Evolutionary conservation across 2,329 filamentous ascomycete genomes (phyloP), one percentile per base, ranked within the genome.

Genomic region (Fusarium secorum): DNA sequence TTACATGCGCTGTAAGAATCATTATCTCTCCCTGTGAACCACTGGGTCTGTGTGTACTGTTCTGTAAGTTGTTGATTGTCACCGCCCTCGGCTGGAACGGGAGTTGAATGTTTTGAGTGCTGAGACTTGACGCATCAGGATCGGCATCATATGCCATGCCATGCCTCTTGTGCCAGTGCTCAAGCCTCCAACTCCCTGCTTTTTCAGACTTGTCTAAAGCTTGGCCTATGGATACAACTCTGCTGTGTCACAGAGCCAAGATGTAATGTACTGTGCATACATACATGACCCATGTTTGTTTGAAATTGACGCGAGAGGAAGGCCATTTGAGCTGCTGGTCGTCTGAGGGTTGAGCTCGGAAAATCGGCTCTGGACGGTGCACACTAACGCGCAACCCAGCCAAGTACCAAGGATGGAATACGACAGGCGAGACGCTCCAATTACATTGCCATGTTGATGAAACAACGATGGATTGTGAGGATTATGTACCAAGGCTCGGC

Each of bases 141-240:
- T 71, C 68, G 53, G 41, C 64, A 64, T 58, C 52, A 55, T 64
- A 58, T 64, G 45, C 44, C 20, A 14, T 48, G 26, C 44, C 20
- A 32, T 49, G 46, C 52, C 36, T 48, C 51, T 41, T 33, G 45
- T 54, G 48, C 36, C 48, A 48, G 35, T 45, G 45, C 38, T 64
- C 48, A 63, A 62, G 61, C 46, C 30, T 54, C 44, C 46, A 49
- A 53, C 59, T 69, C 64, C 68, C 55, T 71, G 55, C 52, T 71
- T 60, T 71, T 65, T 49, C 49, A 67, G 30, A 46, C 68, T 57
- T 58, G 59, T 68, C 51, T 38, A 68, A 64, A 68, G 68, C 54
- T 68, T 71, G 57, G 57, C 54, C 64, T 57, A 60, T 71, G 38
- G 39, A 71, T 57, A 32, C 51, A 48, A 48, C 48, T 49, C 26